Base-by-base conservation (phyloP, 2,329 filamentous ascomycete genomes). In the Fusarium burgessii region DNA sequence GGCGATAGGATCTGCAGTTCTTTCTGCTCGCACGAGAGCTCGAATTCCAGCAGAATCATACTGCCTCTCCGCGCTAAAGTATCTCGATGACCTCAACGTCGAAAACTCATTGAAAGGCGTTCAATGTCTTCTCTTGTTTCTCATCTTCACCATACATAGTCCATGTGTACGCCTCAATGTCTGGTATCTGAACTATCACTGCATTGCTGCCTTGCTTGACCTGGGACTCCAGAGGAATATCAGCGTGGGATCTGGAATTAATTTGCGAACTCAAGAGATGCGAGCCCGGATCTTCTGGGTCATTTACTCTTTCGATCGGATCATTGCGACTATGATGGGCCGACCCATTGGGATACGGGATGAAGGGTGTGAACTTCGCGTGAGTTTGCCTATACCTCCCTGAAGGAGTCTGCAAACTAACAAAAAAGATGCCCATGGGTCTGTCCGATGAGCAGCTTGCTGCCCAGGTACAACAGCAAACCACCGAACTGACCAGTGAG, bases 111-210 rank as follows among this genome's bases (percentile, higher is more conserved):
- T 87, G 0, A 78, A 82, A 10, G 85, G 85, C 0, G 73, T 87
- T 0, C 86, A 88, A 43, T 86, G 84, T 54, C 74, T 88, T 59
- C 66, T 85, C 1, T 60, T 86, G 0, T 74, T 86, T 4, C 75
- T 85, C 32, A 79, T 88, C 0, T 87, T 87, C 55, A 84, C 85
- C 0, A 78, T 88, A 15, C 83, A 87, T 38, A 87, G 82, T 63
- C 83, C 86, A 0, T 83, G 80, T 3, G 82, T 85, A 52, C 78
- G 81, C 1, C 71, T 88, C 7, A 88, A 86, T 59, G 78, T 86
- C 1, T 88, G 86, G 87, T 85, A 86, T 57, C 76, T 88, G 3
- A 87, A 88, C 57, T 88, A 88, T 57, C 86, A 88, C 64, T 87
- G 85, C 41, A 78, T 88, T 13, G 85, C 86, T 2, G 80, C 83